These are phyloP conservation scores for Fusarium guadeloupense DNA, from an alignment of 2,329 filamentous ascomycete genomes.

Conservation along the genomic window DNA sequence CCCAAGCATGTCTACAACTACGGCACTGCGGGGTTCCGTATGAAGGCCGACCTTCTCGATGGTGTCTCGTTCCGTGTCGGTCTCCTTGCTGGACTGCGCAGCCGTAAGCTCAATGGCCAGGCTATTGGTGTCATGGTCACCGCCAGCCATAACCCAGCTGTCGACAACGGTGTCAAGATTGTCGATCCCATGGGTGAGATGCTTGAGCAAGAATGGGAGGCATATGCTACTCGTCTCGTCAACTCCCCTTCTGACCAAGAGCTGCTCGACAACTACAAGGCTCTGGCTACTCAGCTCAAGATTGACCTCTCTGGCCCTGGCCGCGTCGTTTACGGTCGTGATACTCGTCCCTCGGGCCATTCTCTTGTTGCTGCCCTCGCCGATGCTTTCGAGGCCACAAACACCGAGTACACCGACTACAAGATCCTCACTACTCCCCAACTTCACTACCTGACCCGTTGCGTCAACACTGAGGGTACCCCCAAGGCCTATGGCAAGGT, in stretches of 20 bases:
- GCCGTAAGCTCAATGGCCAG: constrained; percentile 87
- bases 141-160: constrained; percentile 88
- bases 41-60: constrained; percentile 82
- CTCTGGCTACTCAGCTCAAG: constrained; percentile 78
- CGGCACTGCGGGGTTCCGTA: constrained; percentile 74
- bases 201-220: constrained; percentile 96
- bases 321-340: constrained; percentile 87
- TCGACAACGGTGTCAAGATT: constrained; percentile 93
- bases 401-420: constrained; percentile 81
- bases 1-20: constrained; percentile 67
- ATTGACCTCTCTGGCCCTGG: constrained; percentile 76
- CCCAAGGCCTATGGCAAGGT: constrained; percentile 87
- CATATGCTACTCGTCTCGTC: constrained; percentile 85
- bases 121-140: constrained; percentile 98
- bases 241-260: constrained; percentile 81
- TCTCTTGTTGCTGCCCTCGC: constrained; percentile 81
- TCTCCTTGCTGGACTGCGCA: constrained; percentile 86
- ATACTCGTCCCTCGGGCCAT: constrained; percentile 92
- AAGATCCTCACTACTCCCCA: constrained; percentile 97
- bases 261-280: constrained; percentile 78
- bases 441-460: constrained; percentile 94
- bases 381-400: constrained; percentile 80
- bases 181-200: constrained; percentile 98
- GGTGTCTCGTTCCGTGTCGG: constrained; percentile 94
- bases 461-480: constrained; percentile 90